Evolutionary conservation across 2,329 filamentous ascomycete genomes (phyloP), one percentile per base, ranked within the genome.

Genomic region (Lomentospora prolificans): DNA sequence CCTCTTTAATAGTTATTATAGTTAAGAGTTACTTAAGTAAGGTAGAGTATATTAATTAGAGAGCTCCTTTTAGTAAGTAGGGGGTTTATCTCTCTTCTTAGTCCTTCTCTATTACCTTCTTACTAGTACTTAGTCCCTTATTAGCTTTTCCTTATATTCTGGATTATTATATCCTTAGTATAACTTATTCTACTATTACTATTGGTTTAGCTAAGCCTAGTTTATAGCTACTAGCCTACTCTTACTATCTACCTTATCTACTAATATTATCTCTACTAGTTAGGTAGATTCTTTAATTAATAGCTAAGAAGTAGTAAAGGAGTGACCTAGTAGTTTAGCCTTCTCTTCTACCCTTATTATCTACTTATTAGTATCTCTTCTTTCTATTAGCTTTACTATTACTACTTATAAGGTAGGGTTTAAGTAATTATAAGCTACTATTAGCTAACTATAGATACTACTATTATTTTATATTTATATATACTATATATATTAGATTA

Each of bases 401-500:
- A 44, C 5, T 44, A 44, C 17, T 44, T 44, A 10, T 10, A 44
- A 17, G 7, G 7, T 44, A 10, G 8, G 8, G 17, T 44, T 44
- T 12, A 8, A 33, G 31, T 22, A 36, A 48, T 48, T 24, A 39
- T 25, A 27, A 39, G 17, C 24, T 55, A 10, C 41, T 10, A 14
- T 39, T 44, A 41, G 19, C n/a, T 52, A 53, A 25, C 19, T 22
- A 41, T 14, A 19, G 9, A 57, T 41, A 44, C 30, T 44, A 57
- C 30, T 53, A 22, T 53, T 27, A 7, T 44, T 25, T 53, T 39
- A 57, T 44, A 28, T 25, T 44, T 39, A 57, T 44, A 28, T 28
- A 46, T 19, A 17, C 22, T 24, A 53, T 25, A 53, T 44, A 24
- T 25, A 27, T n/a, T 30, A 28, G 24, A 28, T 4, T 46, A n/a